Percentiles rank a stretch among this genome's conserved stretches.
phyloP scores from a whole-genome alignment of 768 basidiomycete genomes.

The Baorangia bicolor region DNA sequence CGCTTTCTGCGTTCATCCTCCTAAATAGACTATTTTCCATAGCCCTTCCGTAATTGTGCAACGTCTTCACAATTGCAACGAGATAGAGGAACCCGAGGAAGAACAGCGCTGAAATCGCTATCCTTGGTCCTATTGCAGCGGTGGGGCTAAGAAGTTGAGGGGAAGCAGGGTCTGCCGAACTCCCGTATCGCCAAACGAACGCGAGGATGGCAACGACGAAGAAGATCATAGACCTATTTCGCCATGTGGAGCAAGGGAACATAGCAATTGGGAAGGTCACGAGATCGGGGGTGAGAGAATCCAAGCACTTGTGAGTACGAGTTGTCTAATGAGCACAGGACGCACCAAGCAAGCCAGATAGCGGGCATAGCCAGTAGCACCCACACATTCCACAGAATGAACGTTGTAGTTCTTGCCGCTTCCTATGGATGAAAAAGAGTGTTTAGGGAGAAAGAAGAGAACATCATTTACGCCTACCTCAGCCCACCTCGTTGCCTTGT shows the following conservation, averaged over 20 bases:
- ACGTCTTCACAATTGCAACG: slow-evolving; percentile 56
- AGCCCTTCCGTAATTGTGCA: slow-evolving; percentile 53
- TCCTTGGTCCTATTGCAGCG: slow-evolving; percentile 50
- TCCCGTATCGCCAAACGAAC: slow-evolving; percentile 66
- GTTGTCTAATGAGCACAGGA: background rate
- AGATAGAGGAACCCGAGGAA: slow-evolving; percentile 62
- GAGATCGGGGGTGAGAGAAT: background rate
- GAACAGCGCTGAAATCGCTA: slow-evolving; percentile 54
- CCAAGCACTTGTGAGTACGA: background rate
- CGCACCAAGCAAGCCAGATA: slow-evolving; percentile 68
- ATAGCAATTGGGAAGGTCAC: background rate
- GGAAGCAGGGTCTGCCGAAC: slow-evolving; percentile 37
- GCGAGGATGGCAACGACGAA: slow-evolving; percentile 63
- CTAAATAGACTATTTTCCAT: background rate
- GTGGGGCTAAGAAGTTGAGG: slow-evolving; percentile 37
- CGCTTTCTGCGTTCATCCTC: background rate
- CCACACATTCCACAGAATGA: slow-evolving; percentile 67
- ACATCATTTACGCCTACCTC: slow-evolving; percentile 42
- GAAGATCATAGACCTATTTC: slow-evolving; percentile 59
- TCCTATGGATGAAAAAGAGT: slow-evolving; percentile 41
- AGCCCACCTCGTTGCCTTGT: slow-evolving; percentile 70
- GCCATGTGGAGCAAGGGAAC: background rate
- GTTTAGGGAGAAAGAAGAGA: background rate
- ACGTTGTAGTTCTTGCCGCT: slow-evolving; percentile 48
- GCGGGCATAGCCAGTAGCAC: slow-evolving; percentile 65